Percentiles rank a stretch among this genome's conserved stretches.
Evolutionary conservation across 768 basidiomycete genomes (phyloP).

Genomic region (Lentinula aciculospora): DNA sequence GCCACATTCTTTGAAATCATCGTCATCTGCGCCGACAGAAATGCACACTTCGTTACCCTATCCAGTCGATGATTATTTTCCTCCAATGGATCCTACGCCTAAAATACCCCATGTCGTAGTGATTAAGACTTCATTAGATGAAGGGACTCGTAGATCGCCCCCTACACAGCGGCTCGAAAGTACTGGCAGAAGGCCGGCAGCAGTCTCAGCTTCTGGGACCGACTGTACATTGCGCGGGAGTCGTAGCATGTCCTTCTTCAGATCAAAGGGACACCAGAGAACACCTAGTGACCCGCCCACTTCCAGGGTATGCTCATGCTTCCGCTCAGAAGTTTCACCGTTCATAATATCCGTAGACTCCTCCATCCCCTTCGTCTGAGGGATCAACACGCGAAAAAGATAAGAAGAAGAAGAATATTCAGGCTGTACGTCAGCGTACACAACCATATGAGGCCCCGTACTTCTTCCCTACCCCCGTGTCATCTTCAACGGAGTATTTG

Average conservation of each 20-base stretch:
- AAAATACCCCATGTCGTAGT: neutral
- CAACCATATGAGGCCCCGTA: conserved; percentile 63
- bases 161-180: neutral
- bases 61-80: neutral
- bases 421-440: conserved; percentile 34
- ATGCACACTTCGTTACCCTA: neutral
- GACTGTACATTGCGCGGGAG: neutral
- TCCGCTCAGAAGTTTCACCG: neutral
- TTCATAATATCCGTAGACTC: neutral
- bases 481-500: conserved; percentile 27
- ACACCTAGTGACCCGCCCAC: neutral
- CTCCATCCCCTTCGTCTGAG: neutral
- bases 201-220: neutral
- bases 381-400: conserved; percentile 4
- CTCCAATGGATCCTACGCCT: neutral
- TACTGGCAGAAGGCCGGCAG: neutral
- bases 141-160: neutral
- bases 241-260: neutral
- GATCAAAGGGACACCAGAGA: neutral
- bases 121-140: neutral
- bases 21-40: neutral
- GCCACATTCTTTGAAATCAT: neutral
- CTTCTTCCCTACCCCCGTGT: conserved; percentile 47
- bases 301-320: neutral
- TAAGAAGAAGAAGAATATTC: conserved; percentile 32